Percentiles rank a stretch among this genome's conserved stretches.
phyloP scores from a whole-genome alignment of 805 yeast species.

The Wickerhamiella galacta region DNA sequence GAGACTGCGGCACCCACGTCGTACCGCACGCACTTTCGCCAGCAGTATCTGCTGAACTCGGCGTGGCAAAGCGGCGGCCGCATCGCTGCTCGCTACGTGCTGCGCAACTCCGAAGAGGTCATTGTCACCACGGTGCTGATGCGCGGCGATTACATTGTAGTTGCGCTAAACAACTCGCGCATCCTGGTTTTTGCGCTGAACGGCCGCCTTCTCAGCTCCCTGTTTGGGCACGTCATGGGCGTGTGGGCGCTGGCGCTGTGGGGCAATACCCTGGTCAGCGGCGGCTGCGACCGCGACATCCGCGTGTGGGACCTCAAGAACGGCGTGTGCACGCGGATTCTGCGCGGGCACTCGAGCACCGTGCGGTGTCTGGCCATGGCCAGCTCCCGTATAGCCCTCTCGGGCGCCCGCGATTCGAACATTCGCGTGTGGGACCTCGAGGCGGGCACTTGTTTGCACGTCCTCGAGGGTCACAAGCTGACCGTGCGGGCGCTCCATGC shows the following conservation, averaged over 20 bases:
- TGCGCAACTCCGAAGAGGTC: slow-evolving; percentile 19
- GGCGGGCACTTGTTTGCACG: slow-evolving; percentile 65
- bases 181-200: slow-evolving; percentile 27
- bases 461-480: slow-evolving; percentile 52
- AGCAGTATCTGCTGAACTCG: slow-evolving; percentile 24
- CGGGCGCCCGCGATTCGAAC: slow-evolving; percentile 84
- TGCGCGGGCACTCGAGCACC: slow-evolving; percentile 86
- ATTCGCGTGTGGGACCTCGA: slow-evolving; percentile 91
- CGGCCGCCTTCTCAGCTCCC: slow-evolving; percentile 49
- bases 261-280: slow-evolving; percentile 81
- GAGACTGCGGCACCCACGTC: slow-evolving; percentile 19
- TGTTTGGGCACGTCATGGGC: slow-evolving; percentile 95
- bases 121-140: slow-evolving; percentile 27
- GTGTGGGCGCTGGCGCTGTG: slow-evolving; percentile 92
- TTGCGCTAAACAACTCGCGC: slow-evolving; percentile 29
- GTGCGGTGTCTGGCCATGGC: slow-evolving; percentile 74
- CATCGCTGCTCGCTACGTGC: slow-evolving; percentile 25
- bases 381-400: slow-evolving; percentile 51
- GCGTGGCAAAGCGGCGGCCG: slow-evolving; percentile 29
- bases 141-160: slow-evolving; percentile 23
- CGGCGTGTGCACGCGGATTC: slow-evolving; percentile 71
- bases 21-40: slow-evolving; percentile 25
- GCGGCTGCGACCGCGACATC: slow-evolving; percentile 92
- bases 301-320: slow-evolving; percentile 87
- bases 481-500: slow-evolving; percentile 55